A percentile compares a stretch with the other conserved stretches of the same genome.
phyloP scores from a whole-genome alignment of 2,329 filamentous ascomycete genomes.

The Massarina eburnea region DNA sequence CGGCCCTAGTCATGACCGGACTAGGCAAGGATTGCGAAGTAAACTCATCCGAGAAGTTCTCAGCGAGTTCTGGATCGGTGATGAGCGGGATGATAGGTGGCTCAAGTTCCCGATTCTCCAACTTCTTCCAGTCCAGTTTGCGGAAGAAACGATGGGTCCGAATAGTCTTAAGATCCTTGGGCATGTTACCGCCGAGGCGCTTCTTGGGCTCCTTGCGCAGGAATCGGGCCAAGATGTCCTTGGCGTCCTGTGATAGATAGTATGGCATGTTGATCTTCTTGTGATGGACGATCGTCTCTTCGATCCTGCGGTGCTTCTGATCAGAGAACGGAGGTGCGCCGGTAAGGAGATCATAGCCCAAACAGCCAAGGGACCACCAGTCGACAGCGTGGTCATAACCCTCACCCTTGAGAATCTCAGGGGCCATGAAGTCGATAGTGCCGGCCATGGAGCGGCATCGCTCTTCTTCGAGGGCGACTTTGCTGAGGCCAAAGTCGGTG shows the following conservation, averaged over 20 bases:
- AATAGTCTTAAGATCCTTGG: conserved; percentile 80
- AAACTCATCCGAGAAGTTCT: conserved; percentile 95
- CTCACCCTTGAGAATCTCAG: conserved; percentile 84
- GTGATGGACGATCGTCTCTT: conserved; percentile 93
- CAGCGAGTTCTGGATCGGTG: conserved; percentile 91
- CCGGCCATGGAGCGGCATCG: conserved; percentile 88
- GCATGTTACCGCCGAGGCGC: conserved; percentile 83
- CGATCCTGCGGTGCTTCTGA: conserved; percentile 89
- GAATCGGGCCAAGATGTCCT: conserved; percentile 87
- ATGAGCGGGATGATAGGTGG: conserved; percentile 92
- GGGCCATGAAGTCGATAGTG: conserved; percentile 98
- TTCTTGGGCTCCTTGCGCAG: conserved; percentile 91
- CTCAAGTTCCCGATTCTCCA: conserved; percentile 78
- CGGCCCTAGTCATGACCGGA: conserved; percentile 55
- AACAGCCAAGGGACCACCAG: conserved; percentile 96
- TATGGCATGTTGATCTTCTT: conserved; percentile 88
- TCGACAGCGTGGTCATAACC: conserved; percentile 94
- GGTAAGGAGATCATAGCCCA: conserved; percentile 90
- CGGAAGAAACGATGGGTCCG: conserved; percentile 96
- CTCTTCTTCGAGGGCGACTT: conserved; percentile 78
- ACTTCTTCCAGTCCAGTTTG: conserved; percentile 90
- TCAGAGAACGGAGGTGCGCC: conserved; percentile 89
- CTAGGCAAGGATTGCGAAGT: conserved; percentile 76
- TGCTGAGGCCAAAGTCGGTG: conserved; percentile 95
- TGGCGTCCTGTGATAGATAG: conserved; percentile 87